Base-by-base conservation (phyloP, 306 rosid species). In the Vicia sativa region DNA sequence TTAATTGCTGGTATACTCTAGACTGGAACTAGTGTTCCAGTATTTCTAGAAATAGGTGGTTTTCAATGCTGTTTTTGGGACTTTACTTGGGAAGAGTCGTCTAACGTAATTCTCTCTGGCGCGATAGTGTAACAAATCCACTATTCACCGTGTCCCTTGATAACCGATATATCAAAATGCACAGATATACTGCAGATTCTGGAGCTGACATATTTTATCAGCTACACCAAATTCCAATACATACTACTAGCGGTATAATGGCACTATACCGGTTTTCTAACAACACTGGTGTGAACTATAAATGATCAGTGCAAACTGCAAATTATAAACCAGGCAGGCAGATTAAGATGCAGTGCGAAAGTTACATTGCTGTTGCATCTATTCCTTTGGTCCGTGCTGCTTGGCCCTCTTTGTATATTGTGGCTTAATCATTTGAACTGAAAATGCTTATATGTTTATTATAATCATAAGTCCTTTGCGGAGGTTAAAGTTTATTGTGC, bases 341-440 rank as follows among this genome's bases (percentile, higher is more conserved):
- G 49, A 19, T 31, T 52, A 31, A 50, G 37, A 64, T 52, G 63
- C 18, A 43, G 52, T 41, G 57, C 34, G 21, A 13, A 43, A 10
- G 21, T 53, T 62, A 60, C 35, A 9, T 23, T 23, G 4, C 31
- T 34, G 43, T 45, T 65, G 48, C 16, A 7, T 44, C 52, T 31
- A 61, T 18, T 58, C 38, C 21, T 53, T 66, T 23, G 23, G 31
- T 62, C 72, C 11, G 31, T 74, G 65, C 31, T 62, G 38, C 41
- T 31, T 14, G 14, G 46, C 13, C 15, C 42, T 44, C 55, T 54
- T 56, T 44, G 12, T 62, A 15, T 11, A 12, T 28, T 39, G 15
- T 38, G 52, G 45, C 9, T 11, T 57, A 35, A 61, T 18, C 60
- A 56, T 69, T 62, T 65, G 21, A 58, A 34, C 57, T 35, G 31